Percentiles rank a stretch among this genome's conserved stretches.
These are phyloP conservation scores for Cylindrotheca closterium DNA, from an alignment of 108 stramenopile genomes.

Conservation along the genomic window DNA sequence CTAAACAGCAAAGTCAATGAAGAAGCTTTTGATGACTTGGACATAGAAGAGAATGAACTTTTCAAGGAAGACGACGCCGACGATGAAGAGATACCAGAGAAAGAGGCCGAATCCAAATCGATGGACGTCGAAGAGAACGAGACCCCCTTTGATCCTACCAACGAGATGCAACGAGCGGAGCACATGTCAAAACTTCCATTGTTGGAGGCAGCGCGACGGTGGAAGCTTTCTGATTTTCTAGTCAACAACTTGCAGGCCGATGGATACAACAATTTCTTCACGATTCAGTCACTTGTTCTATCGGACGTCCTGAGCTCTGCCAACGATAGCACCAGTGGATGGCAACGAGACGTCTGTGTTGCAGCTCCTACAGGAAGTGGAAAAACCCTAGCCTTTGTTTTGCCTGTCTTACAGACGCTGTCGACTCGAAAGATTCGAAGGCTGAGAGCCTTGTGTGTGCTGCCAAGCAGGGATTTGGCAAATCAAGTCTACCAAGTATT, in stretches of 20 bases:
- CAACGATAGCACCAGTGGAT: conserved; percentile 40
- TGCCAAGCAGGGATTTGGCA: conserved; percentile 93
- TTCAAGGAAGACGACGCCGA: conserved; percentile 28
- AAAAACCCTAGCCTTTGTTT: conserved; percentile 86
- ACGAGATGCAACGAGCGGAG: conserved; percentile 50
- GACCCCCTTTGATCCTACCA: conserved; percentile 13
- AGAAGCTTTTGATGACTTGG: conserved; percentile 83
- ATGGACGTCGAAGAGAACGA: neutral
- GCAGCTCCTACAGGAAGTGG: conserved; percentile 89
- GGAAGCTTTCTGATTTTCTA: conserved; percentile 76
- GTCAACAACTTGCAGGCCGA: conserved; percentile 59
- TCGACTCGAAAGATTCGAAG: conserved; percentile 56
- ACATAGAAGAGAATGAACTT: conserved; percentile 32
- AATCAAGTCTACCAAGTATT: conserved; percentile 89
- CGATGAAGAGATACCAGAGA: conserved; percentile 64
- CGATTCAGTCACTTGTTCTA: conserved; percentile 87
- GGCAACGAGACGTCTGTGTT: conserved; percentile 78
- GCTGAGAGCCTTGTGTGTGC: conserved; percentile 87
- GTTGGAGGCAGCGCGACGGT: conserved; percentile 56
- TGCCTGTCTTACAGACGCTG: conserved; percentile 82
- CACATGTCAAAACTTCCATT: conserved; percentile 64
- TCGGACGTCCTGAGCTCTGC: conserved; percentile 80
- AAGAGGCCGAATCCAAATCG: conserved; percentile 4
- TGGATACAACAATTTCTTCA: conserved; percentile 81
- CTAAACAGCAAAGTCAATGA: conserved; percentile 30